phyloP scores from a whole-genome alignment of 345 rosid genomes.

The Gossypium sturtianum region DNA sequence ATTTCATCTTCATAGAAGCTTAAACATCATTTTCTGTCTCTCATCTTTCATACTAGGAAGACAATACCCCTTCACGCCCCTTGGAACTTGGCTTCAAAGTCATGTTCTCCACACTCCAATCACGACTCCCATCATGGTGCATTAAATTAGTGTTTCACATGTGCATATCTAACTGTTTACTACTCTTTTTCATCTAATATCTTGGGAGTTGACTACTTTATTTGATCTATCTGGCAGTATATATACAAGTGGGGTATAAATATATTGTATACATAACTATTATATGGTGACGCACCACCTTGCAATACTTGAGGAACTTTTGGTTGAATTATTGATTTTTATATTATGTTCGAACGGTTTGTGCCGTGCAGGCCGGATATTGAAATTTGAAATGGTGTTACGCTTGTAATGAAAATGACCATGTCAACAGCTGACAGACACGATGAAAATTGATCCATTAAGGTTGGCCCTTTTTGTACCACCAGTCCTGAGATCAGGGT shows the following conservation, averaged over 20 bases:
- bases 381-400: background rate
- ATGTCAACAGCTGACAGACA: background rate
- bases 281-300: slow-evolving; percentile 10
- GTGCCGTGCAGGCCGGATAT: slow-evolving; percentile 9
- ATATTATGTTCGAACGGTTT: background rate
- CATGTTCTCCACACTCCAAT: slow-evolving; percentile 11
- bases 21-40: slow-evolving; percentile 21
- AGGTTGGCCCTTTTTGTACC: no score
- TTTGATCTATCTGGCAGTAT: slow-evolving; percentile 8
- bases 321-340: background rate
- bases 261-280: background rate
- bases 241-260: background rate
- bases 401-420: background rate
- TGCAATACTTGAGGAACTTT: background rate
- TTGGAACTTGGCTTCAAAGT: slow-evolving; percentile 36
- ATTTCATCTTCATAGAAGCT: slow-evolving; percentile 17
- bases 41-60: background rate
- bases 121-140: background rate
- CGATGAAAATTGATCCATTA: background rate
- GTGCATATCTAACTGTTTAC: background rate
- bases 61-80: background rate
- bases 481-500: background rate
- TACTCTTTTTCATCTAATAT: background rate
- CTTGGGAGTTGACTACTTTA: background rate
- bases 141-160: background rate